Percentiles rank a stretch among this genome's conserved stretches.
phyloP scores from a whole-genome alignment of 371 early-diverging fungal genomes.

The Haplosporangium sp. region DNA sequence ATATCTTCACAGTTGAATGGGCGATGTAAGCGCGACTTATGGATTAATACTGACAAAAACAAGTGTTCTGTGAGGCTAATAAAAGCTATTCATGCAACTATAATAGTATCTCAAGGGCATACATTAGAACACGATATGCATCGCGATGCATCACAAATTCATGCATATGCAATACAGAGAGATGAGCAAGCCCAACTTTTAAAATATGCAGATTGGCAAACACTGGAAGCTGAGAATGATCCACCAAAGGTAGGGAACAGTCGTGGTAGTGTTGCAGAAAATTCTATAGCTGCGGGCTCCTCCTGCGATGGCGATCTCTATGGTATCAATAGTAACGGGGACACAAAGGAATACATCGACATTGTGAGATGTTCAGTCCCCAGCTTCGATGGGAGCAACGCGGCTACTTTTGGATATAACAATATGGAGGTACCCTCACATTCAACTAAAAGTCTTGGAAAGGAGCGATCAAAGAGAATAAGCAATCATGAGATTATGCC shows the following conservation, averaged over 20 bases:
- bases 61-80: background rate
- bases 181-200: background rate
- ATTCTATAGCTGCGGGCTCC: constrained; percentile 12
- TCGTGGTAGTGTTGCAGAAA: constrained; percentile 7
- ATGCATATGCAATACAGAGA: background rate
- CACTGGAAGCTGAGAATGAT: background rate
- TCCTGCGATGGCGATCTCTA: background rate
- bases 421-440: background rate
- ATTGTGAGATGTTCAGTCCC: background rate
- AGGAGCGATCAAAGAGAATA: background rate
- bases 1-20: background rate
- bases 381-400: background rate
- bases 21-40: background rate
- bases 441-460: background rate
- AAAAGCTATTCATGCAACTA: background rate
- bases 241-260: background rate
- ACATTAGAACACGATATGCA: background rate
- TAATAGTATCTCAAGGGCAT: background rate
- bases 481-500: background rate
- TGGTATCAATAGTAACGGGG: background rate
- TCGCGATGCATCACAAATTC: background rate
- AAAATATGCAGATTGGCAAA: background rate
- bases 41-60: background rate
- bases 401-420: background rate
- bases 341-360: background rate